Evolutionary conservation across 106 monocot species (phyloP).

Genomic region (Dioscorea zingiberensis): DNA sequence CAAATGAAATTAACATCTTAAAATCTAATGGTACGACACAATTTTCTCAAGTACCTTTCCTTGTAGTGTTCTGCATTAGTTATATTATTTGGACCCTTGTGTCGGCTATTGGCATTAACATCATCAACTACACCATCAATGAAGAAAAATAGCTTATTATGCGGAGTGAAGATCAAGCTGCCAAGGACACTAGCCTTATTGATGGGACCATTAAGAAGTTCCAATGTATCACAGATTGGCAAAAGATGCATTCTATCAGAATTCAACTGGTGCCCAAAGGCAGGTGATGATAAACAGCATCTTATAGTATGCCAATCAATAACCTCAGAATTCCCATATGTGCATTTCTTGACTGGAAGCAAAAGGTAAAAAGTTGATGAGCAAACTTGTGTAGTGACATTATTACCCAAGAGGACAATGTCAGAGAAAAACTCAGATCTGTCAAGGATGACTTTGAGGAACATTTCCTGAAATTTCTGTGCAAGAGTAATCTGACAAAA

Average conservation of each 20-base stretch:
- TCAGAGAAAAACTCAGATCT: slow-evolving; percentile 51
- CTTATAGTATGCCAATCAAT: slow-evolving; percentile 77
- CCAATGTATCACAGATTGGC: slow-evolving; percentile 28
- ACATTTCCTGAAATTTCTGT: slow-evolving; percentile 87
- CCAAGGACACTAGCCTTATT: slow-evolving; percentile 44
- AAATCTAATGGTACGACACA: no score
- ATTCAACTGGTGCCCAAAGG: slow-evolving; percentile 31
- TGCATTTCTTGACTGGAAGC: slow-evolving; percentile 55
- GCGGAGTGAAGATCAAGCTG: slow-evolving; percentile 70
- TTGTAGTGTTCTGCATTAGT: slow-evolving; percentile 57
- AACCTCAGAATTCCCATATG: slow-evolving; percentile 12
- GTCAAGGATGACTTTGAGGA: slow-evolving; percentile 78
- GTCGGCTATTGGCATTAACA: slow-evolving; percentile 45
- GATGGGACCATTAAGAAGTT: slow-evolving; percentile 51
- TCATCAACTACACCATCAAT: slow-evolving; percentile 63
- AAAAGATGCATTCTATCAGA: slow-evolving; percentile 6
- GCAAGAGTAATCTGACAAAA: slow-evolving; percentile 63
- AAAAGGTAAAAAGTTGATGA: slow-evolving; percentile 63
- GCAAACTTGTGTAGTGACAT: slow-evolving; percentile 3
- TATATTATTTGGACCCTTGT: slow-evolving; percentile 5
- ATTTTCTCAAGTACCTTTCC: slow-evolving; percentile 26
- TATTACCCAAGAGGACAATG: slow-evolving; percentile 41
- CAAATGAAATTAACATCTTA: no score
- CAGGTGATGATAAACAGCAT: slow-evolving; percentile 71
- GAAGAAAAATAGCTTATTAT: slow-evolving; percentile 69